Base-by-base conservation (phyloP, 257 asterid species). In the Lavandula angustifolia region DNA sequence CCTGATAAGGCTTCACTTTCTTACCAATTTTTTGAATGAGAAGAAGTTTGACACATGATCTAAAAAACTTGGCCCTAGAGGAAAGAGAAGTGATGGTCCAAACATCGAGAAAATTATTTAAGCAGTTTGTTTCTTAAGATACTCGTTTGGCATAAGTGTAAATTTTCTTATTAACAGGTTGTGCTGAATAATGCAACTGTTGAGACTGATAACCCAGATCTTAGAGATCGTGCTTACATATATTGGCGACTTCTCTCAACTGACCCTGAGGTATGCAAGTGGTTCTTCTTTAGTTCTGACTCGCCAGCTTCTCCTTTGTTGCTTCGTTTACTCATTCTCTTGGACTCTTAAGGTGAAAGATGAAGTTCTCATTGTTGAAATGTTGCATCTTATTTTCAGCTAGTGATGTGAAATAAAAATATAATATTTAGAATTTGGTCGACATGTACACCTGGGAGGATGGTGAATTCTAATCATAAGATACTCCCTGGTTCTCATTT, bases 191-290 rank as follows among this genome's bases (percentile, higher is more conserved):
- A 94, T 81, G 99, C 99, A 55, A 94, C 99, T 60, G 96, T 90
- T 73, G 99, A 94, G 81, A 90, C 99, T 57, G 98, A 94, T 70
- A 94, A 94, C 60, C 99, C 99, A 46, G 99, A 94, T 82, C 84
- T 94, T 78, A 80, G 99, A 67, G 99, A 94, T 77, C 96, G 99
- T 68, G 99, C 99, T 40, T 94, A 94, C 75, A 94, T 94, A 72
- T 94, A 94, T 75, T 94, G 99, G 99, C 98, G 99, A 51, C 97
- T 94, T 73, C 95, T 94, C 49, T 94, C 99, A 60, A 88, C 99
- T 50, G 99, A 94, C 73, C 99, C 99, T 5, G 99, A 94, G 98
- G 99, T 94, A 73, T 42, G 85, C 79, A 47, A 65, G 16, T 17
- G 50, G 54, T 62, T 73, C 54, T 29, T 22, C 41, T 13, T 32